Conservation (phyloP, 176 grass and related monocot genomes). For the Bothriochloa decipiens region DNA sequence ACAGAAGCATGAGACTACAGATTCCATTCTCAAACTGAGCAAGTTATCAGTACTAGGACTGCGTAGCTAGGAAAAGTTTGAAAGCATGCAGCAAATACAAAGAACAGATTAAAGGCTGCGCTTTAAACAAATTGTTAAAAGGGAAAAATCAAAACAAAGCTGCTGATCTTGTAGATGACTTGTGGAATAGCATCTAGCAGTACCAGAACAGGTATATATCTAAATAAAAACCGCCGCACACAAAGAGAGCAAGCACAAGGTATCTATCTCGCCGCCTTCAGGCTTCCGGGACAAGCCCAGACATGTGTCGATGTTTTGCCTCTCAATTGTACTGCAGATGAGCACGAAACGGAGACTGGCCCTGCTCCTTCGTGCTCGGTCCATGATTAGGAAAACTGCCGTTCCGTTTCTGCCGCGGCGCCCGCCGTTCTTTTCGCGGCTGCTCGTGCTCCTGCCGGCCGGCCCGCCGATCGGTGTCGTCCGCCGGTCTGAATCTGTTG, state of each 20-base stretch:
- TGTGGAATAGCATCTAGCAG: not conserved
- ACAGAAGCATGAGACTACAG: no score
- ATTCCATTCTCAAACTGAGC: not conserved
- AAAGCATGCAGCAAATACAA: not conserved
- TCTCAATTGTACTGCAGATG: not conserved
- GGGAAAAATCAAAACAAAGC: not conserved
- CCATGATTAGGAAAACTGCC: not conserved
- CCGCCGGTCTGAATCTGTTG: not conserved
- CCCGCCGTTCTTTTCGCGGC: slow-evolving; percentile 31
- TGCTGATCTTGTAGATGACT: not conserved
- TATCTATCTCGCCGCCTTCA: not conserved
- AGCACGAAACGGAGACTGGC: not conserved
- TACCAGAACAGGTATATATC: not conserved
- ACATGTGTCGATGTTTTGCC: slow-evolving; percentile 1
- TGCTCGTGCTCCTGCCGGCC: not conserved
- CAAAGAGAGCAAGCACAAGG: not conserved
- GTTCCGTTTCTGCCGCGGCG: not conserved
- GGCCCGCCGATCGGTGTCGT: not conserved
- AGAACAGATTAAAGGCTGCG: not conserved
- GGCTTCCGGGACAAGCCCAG: not conserved
- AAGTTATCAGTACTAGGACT: not conserved
- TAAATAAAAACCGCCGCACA: not conserved
- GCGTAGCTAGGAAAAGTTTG: slow-evolving; percentile 1
- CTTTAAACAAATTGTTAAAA: not conserved
- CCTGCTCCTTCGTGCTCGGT: not conserved